These are phyloP conservation scores for Penicillium fuscoglaucum DNA, from an alignment of 2,329 filamentous ascomycete species.

Conservation along the genomic window DNA sequence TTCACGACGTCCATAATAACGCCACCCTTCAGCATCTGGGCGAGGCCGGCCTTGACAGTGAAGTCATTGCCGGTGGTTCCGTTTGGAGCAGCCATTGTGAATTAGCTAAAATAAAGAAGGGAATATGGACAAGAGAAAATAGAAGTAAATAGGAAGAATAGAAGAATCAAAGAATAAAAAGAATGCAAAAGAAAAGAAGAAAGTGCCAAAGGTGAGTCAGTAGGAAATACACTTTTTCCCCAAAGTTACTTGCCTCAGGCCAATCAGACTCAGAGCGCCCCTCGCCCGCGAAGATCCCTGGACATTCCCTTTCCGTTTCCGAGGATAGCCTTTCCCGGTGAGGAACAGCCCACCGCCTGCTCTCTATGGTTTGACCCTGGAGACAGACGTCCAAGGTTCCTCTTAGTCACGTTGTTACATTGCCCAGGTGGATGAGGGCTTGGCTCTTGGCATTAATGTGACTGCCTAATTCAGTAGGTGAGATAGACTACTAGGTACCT, in stretches of 20 bases:
- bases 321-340: conserved; percentile 10
- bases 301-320: conserved; percentile 6
- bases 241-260: conserved; percentile 19
- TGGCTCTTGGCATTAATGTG: neutral
- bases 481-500: neutral
- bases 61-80: conserved; percentile 59
- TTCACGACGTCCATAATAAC: conserved; percentile 99
- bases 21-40: conserved; percentile 97
- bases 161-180: neutral
- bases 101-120: conserved; percentile 5
- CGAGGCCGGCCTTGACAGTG: conserved; percentile 89
- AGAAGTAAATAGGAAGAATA: conserved; percentile 7
- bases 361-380: neutral
- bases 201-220: conserved; percentile 24
- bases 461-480: neutral
- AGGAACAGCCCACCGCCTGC: conserved; percentile 16
- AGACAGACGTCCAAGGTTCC: neutral
- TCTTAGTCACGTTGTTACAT: neutral
- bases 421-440: too few species aligned
- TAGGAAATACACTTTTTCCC: conserved; percentile 19
- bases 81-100: conserved; percentile 40
- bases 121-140: conserved; percentile 6
- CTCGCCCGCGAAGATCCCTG: conserved; percentile 6
- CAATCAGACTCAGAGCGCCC: conserved; percentile 14
- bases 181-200: neutral